A percentile compares a stretch with the other conserved stretches of the same genome.
phyloP scores from a whole-genome alignment of 495 filamentous ascomycete genomes.

The Filosporella fistucella region DNA sequence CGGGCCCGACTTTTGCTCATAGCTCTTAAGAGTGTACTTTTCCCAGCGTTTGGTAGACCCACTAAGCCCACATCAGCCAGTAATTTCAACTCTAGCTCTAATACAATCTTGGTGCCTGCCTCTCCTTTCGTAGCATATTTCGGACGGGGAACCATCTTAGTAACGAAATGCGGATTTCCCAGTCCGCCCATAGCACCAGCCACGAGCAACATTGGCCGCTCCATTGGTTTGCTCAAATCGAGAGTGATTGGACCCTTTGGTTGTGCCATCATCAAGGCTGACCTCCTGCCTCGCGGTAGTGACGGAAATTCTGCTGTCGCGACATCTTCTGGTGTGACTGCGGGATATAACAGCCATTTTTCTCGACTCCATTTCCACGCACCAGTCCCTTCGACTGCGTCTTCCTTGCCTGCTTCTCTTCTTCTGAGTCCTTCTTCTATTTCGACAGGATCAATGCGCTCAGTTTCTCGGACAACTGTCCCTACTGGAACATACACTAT shows the following conservation, averaged over 20 bases:
- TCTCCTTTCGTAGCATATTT: slow-evolving; percentile 88
- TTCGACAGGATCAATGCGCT: slow-evolving; percentile 68
- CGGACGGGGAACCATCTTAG: slow-evolving; percentile 61
- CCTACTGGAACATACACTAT: slow-evolving; percentile 89
- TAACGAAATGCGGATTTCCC: slow-evolving; percentile 89
- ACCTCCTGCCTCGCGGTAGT: slow-evolving; percentile 51
- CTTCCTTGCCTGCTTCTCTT: slow-evolving; percentile 32
- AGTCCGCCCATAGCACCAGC: slow-evolving; percentile 85
- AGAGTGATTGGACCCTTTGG: slow-evolving; percentile 68
- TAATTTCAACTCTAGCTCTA: slow-evolving; percentile 91
- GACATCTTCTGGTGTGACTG: slow-evolving; percentile 62
- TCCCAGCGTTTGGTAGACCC: slow-evolving; percentile 92
- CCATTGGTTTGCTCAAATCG: slow-evolving; percentile 77
- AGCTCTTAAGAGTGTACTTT: slow-evolving; percentile 85
- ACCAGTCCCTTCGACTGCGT: slow-evolving; percentile 18
- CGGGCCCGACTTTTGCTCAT: slow-evolving; percentile 81
- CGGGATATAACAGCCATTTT: slow-evolving; percentile 84
- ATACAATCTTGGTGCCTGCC: slow-evolving; percentile 64
- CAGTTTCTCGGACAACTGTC: slow-evolving; percentile 80
- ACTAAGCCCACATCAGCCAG: slow-evolving; percentile 93
- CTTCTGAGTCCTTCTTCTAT: slow-evolving; percentile 48
- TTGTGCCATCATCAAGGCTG: slow-evolving; percentile 54
- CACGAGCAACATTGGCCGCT: slow-evolving; percentile 80
- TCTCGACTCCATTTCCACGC: slow-evolving; percentile 41
- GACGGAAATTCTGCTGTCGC: slow-evolving; percentile 54